Evolutionary conservation across 441 rosid genomes (phyloP).

Genomic region (Rhodomyrtus psidioides): DNA sequence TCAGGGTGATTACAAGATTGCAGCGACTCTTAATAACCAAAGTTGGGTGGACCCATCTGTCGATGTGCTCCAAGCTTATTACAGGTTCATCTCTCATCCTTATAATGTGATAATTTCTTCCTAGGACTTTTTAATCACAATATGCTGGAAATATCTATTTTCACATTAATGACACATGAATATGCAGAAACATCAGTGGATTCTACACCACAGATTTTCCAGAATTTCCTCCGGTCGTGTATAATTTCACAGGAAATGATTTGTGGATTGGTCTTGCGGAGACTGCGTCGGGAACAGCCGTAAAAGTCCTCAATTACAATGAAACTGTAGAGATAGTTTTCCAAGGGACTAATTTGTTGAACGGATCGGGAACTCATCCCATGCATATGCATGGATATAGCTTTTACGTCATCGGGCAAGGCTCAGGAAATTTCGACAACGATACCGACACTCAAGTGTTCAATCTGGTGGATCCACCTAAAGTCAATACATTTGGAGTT

Average conservation of each 20-base stretch:
- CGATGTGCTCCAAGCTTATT: not conserved
- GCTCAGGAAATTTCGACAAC: conserved; percentile 32
- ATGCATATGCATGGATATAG: conserved; percentile 37
- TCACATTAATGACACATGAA: not conserved
- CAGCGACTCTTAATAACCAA: not conserved
- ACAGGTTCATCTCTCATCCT: not conserved
- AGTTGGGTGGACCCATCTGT: not conserved
- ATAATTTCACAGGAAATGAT: not conserved
- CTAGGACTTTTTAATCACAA: too few relatives aligned
- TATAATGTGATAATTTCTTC: not conserved
- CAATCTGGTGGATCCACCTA: conserved; percentile 30
- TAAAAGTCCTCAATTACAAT: not conserved
- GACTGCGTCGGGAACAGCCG: not conserved
- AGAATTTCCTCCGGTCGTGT: not conserved
- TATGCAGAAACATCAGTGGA: not conserved
- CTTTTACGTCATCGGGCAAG: conserved; percentile 32
- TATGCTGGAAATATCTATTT: not conserved
- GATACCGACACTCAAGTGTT: conserved; percentile 12
- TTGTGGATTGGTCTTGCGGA: not conserved
- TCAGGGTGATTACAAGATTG: not conserved
- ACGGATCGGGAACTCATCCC: conserved; percentile 20
- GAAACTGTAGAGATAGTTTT: conserved; percentile 28
- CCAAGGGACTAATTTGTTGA: conserved; percentile 31
- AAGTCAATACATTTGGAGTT: conserved; percentile 23
- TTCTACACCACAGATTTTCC: not conserved